phyloP scores from a whole-genome alignment of 2,329 filamentous ascomycete species.

The Beauveria sp. region DNA sequence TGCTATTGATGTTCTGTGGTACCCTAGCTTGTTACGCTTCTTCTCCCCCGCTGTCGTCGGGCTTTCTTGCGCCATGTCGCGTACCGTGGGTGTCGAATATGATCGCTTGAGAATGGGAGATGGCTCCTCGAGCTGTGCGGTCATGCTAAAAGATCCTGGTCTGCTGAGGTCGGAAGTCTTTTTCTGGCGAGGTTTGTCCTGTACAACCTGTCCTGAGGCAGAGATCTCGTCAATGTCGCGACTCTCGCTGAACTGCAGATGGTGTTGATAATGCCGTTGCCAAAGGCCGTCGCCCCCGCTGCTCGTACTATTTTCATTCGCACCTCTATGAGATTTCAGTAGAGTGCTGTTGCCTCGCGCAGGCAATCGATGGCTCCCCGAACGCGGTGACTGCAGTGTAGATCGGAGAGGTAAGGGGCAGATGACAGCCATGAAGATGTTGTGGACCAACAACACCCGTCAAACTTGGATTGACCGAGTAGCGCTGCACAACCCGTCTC shows the following conservation, averaged over 20 bases:
- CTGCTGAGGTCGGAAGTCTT: neutral
- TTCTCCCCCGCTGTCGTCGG: constrained; percentile 33
- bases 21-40: constrained; percentile 76
- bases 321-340: neutral
- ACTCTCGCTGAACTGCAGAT: neutral
- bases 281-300: no score
- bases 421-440: neutral
- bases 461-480: neutral
- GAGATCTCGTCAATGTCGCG: neutral
- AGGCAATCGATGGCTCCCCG: neutral
- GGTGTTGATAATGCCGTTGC: neutral
- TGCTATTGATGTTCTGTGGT: constrained; percentile 82
- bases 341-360: neutral
- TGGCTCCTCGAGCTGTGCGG: neutral
- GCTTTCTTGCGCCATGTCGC: constrained; percentile 2
- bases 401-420: neutral
- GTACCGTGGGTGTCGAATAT: constrained; percentile 4
- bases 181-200: neutral
- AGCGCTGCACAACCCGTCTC: neutral
- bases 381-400: neutral
- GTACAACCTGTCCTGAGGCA: neutral
- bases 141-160: neutral
- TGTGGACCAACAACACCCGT: neutral
- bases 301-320: neutral
- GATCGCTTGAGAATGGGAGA: constrained; percentile 2